Evolutionary conservation across 768 basidiomycete genomes (phyloP).

Genomic region (Dacryopinax primogenitus): DNA sequence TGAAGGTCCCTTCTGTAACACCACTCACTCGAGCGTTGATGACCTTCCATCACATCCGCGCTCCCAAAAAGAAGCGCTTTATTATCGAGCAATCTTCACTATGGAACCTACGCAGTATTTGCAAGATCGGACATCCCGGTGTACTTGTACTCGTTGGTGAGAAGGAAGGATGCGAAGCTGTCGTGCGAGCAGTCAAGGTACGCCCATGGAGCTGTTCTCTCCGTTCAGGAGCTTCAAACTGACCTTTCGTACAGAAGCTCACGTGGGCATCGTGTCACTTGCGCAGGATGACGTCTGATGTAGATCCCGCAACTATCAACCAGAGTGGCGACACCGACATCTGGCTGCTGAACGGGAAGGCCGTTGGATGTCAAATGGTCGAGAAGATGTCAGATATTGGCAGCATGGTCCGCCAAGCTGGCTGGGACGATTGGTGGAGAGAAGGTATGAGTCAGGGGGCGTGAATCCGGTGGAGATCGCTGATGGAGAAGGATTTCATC

Average conservation of each 20-base stretch:
- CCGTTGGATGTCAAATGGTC: neutral
- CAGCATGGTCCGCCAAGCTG: neutral
- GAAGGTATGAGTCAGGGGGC: neutral
- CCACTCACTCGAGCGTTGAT: slow-evolving; percentile 1
- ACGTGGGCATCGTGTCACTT: neutral
- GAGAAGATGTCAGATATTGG: neutral
- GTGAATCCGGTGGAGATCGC: neutral
- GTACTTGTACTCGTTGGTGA: neutral
- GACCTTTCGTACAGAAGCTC: neutral
- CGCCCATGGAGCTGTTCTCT: neutral
- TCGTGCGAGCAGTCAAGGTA: slow-evolving; percentile 2
- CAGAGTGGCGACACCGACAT: neutral
- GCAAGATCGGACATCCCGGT: neutral
- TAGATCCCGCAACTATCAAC: neutral
- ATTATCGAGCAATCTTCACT: neutral
- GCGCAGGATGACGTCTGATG: neutral
- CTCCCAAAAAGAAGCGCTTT: neutral
- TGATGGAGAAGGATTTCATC: neutral
- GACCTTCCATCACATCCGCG: neutral
- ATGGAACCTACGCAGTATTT: neutral
- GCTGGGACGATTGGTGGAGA: slow-evolving; percentile 5
- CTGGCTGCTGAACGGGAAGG: neutral
- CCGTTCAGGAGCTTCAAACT: neutral
- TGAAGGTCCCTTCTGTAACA: neutral
- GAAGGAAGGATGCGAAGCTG: neutral